A percentile compares a stretch with the other conserved stretches of the same genome.
phyloP scores from a whole-genome alignment of 225 moss, liverwort and hornwort species.

The Marchantia polymorpha region DNA sequence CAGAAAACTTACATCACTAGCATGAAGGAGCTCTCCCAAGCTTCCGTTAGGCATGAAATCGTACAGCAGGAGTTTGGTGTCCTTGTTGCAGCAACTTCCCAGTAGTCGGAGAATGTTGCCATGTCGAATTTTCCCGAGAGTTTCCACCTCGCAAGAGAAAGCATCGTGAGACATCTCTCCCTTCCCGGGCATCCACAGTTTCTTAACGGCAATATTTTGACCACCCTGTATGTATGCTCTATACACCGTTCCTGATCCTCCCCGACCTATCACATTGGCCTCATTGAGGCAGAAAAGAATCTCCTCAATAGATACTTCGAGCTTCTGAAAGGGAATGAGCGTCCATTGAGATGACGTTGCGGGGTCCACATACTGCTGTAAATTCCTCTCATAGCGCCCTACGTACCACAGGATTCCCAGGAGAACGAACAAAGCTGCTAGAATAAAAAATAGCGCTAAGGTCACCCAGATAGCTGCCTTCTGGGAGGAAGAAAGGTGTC shows the following conservation, averaged over 20 bases:
- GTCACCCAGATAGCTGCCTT: conserved; percentile 24
- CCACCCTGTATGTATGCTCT: conserved; percentile 35
- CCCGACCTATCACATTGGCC: conserved; percentile 39
- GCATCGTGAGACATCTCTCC: conserved; percentile 45
- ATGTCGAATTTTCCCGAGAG: conserved; percentile 48
- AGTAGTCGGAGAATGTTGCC: conserved; percentile 44
- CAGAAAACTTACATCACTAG: conserved; percentile 25
- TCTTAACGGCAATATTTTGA: conserved; percentile 42
- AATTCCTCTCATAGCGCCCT: conserved; percentile 26
- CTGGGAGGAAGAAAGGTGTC: conserved; percentile 3
- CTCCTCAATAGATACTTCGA: conserved; percentile 39
- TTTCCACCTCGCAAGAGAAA: conserved; percentile 45
- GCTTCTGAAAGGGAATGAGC: conserved; percentile 40
- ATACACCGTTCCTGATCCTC: conserved; percentile 45
- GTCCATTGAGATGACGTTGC: conserved; percentile 42
- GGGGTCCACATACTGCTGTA: conserved; percentile 33
- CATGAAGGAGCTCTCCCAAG: conserved; percentile 46
- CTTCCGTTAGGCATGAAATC: conserved; percentile 51
- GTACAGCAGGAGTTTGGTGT: conserved; percentile 41
- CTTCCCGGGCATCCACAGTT: conserved; percentile 43
- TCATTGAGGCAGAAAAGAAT: conserved; percentile 34
- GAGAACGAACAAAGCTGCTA: conserved; percentile 26
- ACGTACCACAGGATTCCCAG: conserved; percentile 33
- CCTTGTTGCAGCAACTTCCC: conserved; percentile 46
- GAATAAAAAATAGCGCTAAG: conserved; percentile 24